phyloP scores from a whole-genome alignment of 306 rosid genomes.

The Cicer bijugum region DNA sequence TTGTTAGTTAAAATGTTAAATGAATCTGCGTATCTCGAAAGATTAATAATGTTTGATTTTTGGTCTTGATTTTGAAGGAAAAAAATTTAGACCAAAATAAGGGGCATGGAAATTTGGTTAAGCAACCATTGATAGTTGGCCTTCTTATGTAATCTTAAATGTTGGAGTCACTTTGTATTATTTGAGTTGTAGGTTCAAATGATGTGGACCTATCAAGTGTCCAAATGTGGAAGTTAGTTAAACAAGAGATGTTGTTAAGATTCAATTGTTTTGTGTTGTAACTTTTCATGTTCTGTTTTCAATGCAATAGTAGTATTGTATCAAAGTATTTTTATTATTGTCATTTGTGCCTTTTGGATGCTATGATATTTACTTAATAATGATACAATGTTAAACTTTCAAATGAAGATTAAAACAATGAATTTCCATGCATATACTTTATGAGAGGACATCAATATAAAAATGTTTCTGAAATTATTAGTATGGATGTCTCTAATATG shows the following conservation, averaged over 20 bases:
- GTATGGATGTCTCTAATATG: no score
- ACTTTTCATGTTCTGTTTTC: not conserved
- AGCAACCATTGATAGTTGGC: no score
- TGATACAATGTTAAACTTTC: not conserved
- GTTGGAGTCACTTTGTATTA: conserved; percentile 6
- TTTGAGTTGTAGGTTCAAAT: conserved; percentile 11
- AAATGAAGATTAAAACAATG: no score
- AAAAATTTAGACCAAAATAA: no score
- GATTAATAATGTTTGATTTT: not conserved
- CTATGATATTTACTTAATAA: not conserved
- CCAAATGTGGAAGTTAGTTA: not conserved
- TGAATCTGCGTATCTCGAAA: not conserved
- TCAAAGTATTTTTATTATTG: not conserved
- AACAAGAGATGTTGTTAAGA: conserved; percentile 9
- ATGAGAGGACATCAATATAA: no score
- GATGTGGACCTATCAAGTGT: not conserved
- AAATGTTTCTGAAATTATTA: no score
- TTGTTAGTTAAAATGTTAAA: not conserved
- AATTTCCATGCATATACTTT: no score
- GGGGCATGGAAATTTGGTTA: no score
- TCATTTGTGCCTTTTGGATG: conserved; percentile 4
- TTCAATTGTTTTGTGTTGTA: conserved; percentile 20
- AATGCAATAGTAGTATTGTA: not conserved
- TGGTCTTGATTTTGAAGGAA: no score
- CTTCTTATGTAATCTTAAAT: not conserved